Evolutionary conservation across 495 filamentous ascomycete species (phyloP).

Genomic region (Aspergillus saccharolyticus): DNA sequence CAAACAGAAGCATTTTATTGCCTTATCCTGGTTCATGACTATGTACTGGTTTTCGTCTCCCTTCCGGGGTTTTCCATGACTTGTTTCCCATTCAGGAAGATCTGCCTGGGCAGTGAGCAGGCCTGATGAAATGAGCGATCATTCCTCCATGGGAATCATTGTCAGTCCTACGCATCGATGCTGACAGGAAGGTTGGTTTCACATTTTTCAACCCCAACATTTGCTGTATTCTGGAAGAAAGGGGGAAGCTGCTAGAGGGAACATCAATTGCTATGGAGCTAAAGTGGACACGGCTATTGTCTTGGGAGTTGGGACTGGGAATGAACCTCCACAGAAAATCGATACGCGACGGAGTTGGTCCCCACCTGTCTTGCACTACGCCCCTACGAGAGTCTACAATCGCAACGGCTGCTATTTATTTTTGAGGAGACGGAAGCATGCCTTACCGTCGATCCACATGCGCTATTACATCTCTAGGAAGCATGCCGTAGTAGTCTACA

Average conservation of each 20-base stretch:
- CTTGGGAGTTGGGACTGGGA: constrained; percentile 4
- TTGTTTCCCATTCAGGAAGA: constrained; percentile 6
- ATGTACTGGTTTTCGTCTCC: background rate
- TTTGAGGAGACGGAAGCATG: constrained; percentile 9
- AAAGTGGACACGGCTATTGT: constrained; percentile 4
- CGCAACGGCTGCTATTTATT: background rate
- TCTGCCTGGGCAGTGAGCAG: constrained; percentile 2
- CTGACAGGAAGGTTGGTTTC: constrained; percentile 11
- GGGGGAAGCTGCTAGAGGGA: background rate
- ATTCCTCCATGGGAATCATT: constrained; percentile 15
- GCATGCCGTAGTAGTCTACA: too few relatives aligned
- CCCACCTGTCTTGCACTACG: background rate
- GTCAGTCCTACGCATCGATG: constrained; percentile 14
- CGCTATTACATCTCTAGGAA: background rate
- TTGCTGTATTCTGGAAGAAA: background rate
- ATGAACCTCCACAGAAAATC: constrained; percentile 17
- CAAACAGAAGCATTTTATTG: background rate
- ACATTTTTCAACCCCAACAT: constrained; percentile 4
- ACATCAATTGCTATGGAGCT: constrained; percentile 3
- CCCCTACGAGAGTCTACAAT: background rate
- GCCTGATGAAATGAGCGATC: constrained; percentile 18
- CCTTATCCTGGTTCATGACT: background rate
- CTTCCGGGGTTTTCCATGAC: background rate
- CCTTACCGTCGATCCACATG: constrained; percentile 10
- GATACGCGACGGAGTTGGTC: constrained; percentile 8